Base-by-base conservation (phyloP, 1,284 basidiomycete species). In the Ustilago lituana region DNA sequence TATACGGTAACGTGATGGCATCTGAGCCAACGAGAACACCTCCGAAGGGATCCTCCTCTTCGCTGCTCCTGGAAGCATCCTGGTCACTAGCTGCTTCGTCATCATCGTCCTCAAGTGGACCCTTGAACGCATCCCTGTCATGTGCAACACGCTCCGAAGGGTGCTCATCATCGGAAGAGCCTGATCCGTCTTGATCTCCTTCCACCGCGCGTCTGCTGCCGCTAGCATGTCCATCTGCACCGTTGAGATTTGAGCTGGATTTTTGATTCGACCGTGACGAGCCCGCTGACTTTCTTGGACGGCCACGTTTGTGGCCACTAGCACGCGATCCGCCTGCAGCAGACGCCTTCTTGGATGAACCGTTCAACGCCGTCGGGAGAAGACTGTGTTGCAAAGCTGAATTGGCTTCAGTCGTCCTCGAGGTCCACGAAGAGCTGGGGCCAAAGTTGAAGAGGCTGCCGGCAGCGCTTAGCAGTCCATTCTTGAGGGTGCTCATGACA, bases 1-100 rank as follows among this genome's bases (percentile, higher is more conserved):
- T 59, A 33, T 93, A 94, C 68, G 88, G 89, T 17, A 85, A 84
- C 24, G 87, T 90, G 80, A 93, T 91, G 24, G 93, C 88, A 50
- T 97, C 91, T 14, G 86, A 84, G 0, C 86, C 84, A 15, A 82
- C 83, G 48, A 98, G 85, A 9, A 52, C 94, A 85, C 35, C 94
- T 91, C 55, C 94, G 90, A 83, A 95, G 92, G 56, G 93, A 85
- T 50, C 84, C 59, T 73, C 83, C 73, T 69, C 73, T 20, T 60
- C 69, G 15, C 54, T 50, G 40, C 44, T 46, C 53, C 37, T 57
- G 11, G 56, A 60, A 2, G 38, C 61, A 19, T 68, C 73, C 17
- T 53, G 58, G 5, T 65, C 51, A 9, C 39, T 36, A 14, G 47
- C 51, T n/a, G 45, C 43, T 10, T 59, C 48, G 1, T 64, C 57